phyloP scores from a whole-genome alignment of 495 filamentous ascomycete species.

The Symbiotaphrina buchneri region DNA sequence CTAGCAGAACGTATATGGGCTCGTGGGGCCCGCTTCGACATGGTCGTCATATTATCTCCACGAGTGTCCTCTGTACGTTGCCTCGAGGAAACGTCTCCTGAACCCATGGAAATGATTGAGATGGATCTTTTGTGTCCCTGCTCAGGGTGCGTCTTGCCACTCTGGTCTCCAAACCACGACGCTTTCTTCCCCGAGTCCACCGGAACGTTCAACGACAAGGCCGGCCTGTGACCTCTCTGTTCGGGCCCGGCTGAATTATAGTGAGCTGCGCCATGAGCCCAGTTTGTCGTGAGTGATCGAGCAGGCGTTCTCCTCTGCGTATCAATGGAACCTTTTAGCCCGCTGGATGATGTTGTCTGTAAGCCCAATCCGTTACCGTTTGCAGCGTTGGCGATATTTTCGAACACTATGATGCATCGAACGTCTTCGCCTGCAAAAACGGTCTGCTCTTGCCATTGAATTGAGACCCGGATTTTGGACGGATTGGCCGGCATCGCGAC shows the following conservation, averaged over 20 bases:
- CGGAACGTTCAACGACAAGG: conserved; percentile 3
- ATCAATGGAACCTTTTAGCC: conserved; percentile 3
- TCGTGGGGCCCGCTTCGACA: conserved; percentile 27
- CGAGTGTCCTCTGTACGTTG: too few species aligned
- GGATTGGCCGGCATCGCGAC: conserved; percentile 17
- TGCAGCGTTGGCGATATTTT: conserved; percentile 45
- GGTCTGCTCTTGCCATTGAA: conserved; percentile 73
- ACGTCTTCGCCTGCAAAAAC: conserved; percentile 92
- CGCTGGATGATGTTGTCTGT: conserved; percentile 18
- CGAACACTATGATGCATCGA: conserved; percentile 89
- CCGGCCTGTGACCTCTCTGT: conserved; percentile 3
- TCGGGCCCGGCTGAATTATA: too few species aligned
- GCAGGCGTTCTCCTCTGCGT: too few species aligned
- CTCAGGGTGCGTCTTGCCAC: conserved; percentile 5
- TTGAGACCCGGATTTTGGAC: conserved; percentile 75
- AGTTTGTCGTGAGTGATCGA: too few species aligned
- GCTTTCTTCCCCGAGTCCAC: too few species aligned
- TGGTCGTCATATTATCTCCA: too few species aligned
- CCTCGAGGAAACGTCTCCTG: conserved; percentile 28
- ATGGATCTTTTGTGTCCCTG: conserved; percentile 56
- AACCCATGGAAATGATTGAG: conserved; percentile 85
- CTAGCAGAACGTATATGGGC: conserved; percentile 67
- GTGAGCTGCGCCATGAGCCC: too few species aligned
- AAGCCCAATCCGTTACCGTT: conserved; percentile 15
- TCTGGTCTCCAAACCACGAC: conserved; percentile 2